Evolutionary conservation across 148 eudicot species (phyloP).

Genomic region (Amaranthus hypochondriacus): DNA sequence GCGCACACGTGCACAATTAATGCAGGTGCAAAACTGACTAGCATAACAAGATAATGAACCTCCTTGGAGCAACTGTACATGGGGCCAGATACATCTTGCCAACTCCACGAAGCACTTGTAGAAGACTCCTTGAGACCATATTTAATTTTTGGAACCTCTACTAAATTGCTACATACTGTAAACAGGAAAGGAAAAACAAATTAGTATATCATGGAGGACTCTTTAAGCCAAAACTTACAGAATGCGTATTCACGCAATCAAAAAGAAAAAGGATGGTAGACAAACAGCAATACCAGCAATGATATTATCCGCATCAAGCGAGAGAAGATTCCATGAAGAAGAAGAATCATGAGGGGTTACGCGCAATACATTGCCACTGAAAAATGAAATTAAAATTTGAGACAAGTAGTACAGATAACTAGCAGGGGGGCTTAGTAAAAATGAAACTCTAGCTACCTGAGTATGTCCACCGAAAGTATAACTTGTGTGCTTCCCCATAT

Average conservation of each 20-base stretch:
- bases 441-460: constrained; percentile 47
- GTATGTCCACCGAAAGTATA: constrained; percentile 65
- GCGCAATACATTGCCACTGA: constrained; percentile 64
- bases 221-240: not conserved
- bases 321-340: constrained; percentile 70
- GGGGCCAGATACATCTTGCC: constrained; percentile 74
- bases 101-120: constrained; percentile 50
- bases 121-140: constrained; percentile 57
- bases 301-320: constrained; percentile 75
- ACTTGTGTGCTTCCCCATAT: constrained; percentile 72
- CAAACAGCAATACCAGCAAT: constrained; percentile 55
- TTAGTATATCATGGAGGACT: not conserved
- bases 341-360: constrained; percentile 53
- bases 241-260: not conserved
- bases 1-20: constrained; percentile 5
- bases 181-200: constrained; percentile 11
- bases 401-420: constrained; percentile 6
- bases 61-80: constrained; percentile 55
- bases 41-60: constrained; percentile 28
- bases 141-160: constrained; percentile 70
- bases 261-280: not conserved
- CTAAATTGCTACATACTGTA: constrained; percentile 68
- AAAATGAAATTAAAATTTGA: constrained; percentile 13
- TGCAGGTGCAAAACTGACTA: not conserved
- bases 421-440: not conserved